Evolutionary conservation across 83 land plant genomes (phyloP), one percentile per base, ranked within the genome.

Genomic region (Thuja plicata): DNA sequence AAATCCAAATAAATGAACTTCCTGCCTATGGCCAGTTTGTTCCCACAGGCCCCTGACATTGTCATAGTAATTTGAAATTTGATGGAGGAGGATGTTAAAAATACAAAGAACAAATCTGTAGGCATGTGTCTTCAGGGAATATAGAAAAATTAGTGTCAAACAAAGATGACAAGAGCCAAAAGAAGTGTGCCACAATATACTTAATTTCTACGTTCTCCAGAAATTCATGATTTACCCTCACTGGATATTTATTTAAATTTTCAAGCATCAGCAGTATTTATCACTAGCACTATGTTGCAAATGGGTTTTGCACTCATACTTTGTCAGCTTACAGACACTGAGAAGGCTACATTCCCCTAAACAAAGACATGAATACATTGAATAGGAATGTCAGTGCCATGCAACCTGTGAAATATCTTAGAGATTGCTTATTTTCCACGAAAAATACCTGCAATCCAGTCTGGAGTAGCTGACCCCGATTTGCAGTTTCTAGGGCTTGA

Each of bases 401-500:
- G 45, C 19, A n/a, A 82, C 6, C 30, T n/a, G 62, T 54, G n/a
- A 86, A 15, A 86, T 30, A 86, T 35, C 17, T 70, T 86, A 86
- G 27, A 52, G 60, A 17, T 54, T 17, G 27, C 24, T 34, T 54
- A 35, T 50, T 54, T 87, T 55, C 43, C 45, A 73, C 15, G 50
- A 73, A 73, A 34, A 50, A 57, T 87, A 98, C 99, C 97, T 98
- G 99, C 84, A 98, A 85, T 87, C 99, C 99, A 66, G 97, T 90
- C 89, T 98, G 99, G 55, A 98, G 92, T 88, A 98, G 91, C 85
- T 91, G 95, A 74, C 98, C 99, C 88, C 96, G 96, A 81, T 93
- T 92, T 66, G 97, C 95, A 83, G 98, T 98, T 73, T 94, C 96
- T 83, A 97, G 89, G 32, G 98, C 97, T 85, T 91, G 88, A 78